A percentile compares a stretch with the other conserved stretches of the same genome.
phyloP scores from a whole-genome alignment of 108 stramenopile species.

The Epipyxis sp. region DNA sequence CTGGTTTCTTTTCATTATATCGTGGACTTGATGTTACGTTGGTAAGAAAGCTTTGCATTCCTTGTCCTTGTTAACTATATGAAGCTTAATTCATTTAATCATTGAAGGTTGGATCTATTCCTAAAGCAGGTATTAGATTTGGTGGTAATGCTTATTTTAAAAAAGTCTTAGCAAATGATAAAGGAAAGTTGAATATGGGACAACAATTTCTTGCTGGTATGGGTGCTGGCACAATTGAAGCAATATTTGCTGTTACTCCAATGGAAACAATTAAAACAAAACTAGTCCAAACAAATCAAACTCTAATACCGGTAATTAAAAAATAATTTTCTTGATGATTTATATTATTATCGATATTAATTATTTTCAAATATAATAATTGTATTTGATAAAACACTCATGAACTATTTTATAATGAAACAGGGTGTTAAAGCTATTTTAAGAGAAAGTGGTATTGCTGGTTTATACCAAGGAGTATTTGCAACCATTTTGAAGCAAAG shows the following conservation, averaged over 20 bases:
- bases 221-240: constrained; percentile 86
- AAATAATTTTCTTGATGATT: constrained; percentile 77
- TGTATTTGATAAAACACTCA: no score
- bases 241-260: constrained; percentile 85
- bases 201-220: constrained; percentile 88
- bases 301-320: constrained; percentile 44
- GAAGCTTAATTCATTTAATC: constrained; percentile 48
- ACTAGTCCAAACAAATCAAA: constrained; percentile 62
- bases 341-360: constrained; percentile 11
- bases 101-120: constrained; percentile 54
- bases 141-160: constrained; percentile 75
- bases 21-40: not conserved
- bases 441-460: constrained; percentile 77
- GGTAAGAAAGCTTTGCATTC: constrained; percentile 76
- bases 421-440: constrained; percentile 74
- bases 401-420: no score
- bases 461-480: constrained; percentile 82
- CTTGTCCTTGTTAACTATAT: constrained; percentile 77
- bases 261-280: constrained; percentile 97
- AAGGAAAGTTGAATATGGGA: constrained; percentile 76
- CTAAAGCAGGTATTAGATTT: constrained; percentile 95
- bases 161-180: constrained; percentile 62
- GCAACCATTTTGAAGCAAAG: constrained; percentile 96
- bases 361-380: no score
- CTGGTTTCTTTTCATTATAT: constrained; percentile 56